A percentile compares a stretch with the other conserved stretches of the same genome.
phyloP scores from a whole-genome alignment of 108 stramenopile genomes.

The Nitzschia sp. region DNA sequence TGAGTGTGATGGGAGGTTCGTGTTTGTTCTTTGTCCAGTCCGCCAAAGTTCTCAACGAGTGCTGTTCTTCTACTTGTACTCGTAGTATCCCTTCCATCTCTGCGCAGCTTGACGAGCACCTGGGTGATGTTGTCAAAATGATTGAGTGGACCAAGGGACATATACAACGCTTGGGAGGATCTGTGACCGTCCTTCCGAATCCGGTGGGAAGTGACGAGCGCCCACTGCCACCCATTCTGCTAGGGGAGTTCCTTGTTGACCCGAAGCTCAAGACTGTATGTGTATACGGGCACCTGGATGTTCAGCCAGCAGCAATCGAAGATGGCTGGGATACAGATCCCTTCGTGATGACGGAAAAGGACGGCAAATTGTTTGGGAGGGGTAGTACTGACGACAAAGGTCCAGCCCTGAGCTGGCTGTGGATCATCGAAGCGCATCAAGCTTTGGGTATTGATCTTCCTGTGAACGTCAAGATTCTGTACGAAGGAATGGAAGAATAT shows the following conservation, averaged over 20 bases:
- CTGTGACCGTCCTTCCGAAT: constrained; percentile 50
- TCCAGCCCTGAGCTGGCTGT: constrained; percentile 80
- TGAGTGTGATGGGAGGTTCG: constrained; percentile 15
- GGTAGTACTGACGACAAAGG: constrained; percentile 87
- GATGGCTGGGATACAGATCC: constrained; percentile 88
- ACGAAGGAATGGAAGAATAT: constrained; percentile 86
- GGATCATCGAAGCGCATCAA: constrained; percentile 76
- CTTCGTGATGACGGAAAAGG: constrained; percentile 68
- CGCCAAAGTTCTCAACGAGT: not conserved
- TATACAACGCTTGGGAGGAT: constrained; percentile 62
- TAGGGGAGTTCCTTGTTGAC: constrained; percentile 55
- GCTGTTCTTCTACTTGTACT: not conserved
- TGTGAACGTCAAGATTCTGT: constrained; percentile 78
- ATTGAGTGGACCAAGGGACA: constrained; percentile 68
- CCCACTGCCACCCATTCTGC: constrained; percentile 66
- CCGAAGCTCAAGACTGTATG: constrained; percentile 77
- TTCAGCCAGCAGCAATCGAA: constrained; percentile 70
- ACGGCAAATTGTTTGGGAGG: constrained; percentile 76
- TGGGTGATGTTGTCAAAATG: constrained; percentile 68
- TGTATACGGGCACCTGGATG: constrained; percentile 69
- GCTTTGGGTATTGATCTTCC: constrained; percentile 59
- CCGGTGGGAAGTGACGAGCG: constrained; percentile 48
- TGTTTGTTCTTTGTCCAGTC: too few species aligned
- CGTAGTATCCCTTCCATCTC: constrained; percentile 74
- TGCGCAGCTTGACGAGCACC: constrained; percentile 62